Percentiles rank a stretch among this genome's conserved stretches.
Evolutionary conservation across 805 yeast species (phyloP).

Genomic region (Kockiozyma suomiensis): DNA sequence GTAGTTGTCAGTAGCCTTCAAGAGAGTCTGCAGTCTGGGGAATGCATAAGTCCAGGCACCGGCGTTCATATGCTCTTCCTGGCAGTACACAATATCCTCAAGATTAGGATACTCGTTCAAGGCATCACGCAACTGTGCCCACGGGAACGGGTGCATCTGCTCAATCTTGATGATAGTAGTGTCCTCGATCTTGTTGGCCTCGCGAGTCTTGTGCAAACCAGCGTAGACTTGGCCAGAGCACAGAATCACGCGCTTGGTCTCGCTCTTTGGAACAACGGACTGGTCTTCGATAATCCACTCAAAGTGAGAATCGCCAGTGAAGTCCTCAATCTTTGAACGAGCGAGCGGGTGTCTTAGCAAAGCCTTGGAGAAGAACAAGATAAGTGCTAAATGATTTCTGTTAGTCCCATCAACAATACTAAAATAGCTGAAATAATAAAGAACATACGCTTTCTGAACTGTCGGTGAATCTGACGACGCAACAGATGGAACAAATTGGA

Average conservation of each 20-base stretch:
- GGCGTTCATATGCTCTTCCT: slow-evolving; percentile 98
- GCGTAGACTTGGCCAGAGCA: slow-evolving; percentile 95
- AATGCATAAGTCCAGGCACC: slow-evolving; percentile 80
- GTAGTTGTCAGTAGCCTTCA: slow-evolving; percentile 74
- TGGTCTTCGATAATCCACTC: slow-evolving; percentile 94
- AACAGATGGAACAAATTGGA: slow-evolving; percentile 93
- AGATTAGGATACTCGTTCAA: slow-evolving; percentile 76
- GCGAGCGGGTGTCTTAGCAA: slow-evolving; percentile 98
- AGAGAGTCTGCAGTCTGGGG: slow-evolving; percentile 80
- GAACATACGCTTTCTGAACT: slow-evolving; percentile 66
- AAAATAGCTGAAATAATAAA: not conserved
- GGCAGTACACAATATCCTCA: slow-evolving; percentile 93
- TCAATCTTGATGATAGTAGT: slow-evolving; percentile 90
- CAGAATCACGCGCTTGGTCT: slow-evolving; percentile 82
- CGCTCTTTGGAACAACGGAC: slow-evolving; percentile 73
- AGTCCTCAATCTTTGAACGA: slow-evolving; percentile 77
- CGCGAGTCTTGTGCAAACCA: slow-evolving; percentile 87
- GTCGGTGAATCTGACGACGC: slow-evolving; percentile 99
- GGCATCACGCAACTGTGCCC: slow-evolving; percentile 84
- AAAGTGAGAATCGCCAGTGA: slow-evolving; percentile 89
- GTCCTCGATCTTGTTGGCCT: slow-evolving; percentile 67
- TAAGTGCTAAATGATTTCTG: slow-evolving; percentile 61
- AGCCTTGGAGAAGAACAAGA: slow-evolving; percentile 86
- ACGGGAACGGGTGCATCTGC: slow-evolving; percentile 99
- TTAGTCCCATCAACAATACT: not conserved